Base-by-base conservation (phyloP, 2,329 filamentous ascomycete species). In the Acephala macrosclerotiorum region DNA sequence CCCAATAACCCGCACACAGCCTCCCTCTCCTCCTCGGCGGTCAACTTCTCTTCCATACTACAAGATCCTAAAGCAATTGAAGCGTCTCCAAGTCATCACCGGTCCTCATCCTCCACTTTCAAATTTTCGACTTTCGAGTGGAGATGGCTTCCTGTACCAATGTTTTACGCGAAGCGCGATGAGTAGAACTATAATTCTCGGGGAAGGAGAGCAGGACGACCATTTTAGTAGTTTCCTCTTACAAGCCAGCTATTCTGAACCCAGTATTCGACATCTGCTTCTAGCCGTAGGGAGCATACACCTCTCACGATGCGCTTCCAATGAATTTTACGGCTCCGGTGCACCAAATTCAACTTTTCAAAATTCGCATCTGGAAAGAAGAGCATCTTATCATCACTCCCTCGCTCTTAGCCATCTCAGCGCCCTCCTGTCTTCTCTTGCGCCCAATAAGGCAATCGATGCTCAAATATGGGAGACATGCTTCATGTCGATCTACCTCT, bases 11-110 rank as follows among this genome's bases (percentile, higher is more conserved):
- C 56, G 49, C 58, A 40, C 65, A 1, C 53, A 61, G 16, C 62
- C 62, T 33, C 68, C 68, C 29, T 67, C 33, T n/a, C 66, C 66
- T 14, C 68, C 68, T 45, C 56, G 45, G 12, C 45, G 68, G 20
- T 63, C 63, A 0, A 66, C 69, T 2, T 69, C 67, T 2, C 45
- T 71, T 5, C 65, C 67, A 35, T 53, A 57, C 33, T 59, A 53
- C 57, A 64, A 56, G 33, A 58, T 58, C 1, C 38, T 61, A 12
- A 63, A 58, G 6, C 45, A 63, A 16, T 60, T 62, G 35, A 60
- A 62, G 25, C 47, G 42, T 6, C n/a, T 66, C 18, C 58, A 67
- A n/a, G 26, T 49, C 14, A 60, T 64, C 29, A 56, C 57, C 2
- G 55, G 57, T 42, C 68, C 65, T 11, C 49, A 60, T n/a, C 57